Evolutionary conservation across 2,329 filamentous ascomycete genomes (phyloP).

Genomic region (Monilinia aucupariae): DNA sequence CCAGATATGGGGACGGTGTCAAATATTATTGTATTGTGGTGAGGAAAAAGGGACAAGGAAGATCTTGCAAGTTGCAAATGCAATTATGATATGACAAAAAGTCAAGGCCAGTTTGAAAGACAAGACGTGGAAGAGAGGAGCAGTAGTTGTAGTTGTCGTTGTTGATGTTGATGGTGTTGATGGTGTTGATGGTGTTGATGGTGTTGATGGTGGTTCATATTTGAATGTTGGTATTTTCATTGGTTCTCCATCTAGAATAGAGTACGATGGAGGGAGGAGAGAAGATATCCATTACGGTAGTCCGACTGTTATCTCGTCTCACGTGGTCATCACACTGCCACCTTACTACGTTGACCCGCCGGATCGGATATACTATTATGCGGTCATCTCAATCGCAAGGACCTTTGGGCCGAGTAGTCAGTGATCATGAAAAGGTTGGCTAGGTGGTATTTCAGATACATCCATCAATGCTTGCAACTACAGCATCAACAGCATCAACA

Average conservation of each 20-base stretch:
- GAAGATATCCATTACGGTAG: background rate
- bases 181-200: background rate
- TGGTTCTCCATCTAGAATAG: too few species aligned
- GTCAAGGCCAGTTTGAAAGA: too few species aligned
- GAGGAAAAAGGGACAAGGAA: background rate
- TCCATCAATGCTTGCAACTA: background rate
- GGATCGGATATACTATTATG: constrained; percentile 6
- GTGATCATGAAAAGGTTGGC: too few species aligned
- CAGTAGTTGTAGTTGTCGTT: too few species aligned
- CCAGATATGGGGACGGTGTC: background rate
- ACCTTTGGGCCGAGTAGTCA: too few species aligned
- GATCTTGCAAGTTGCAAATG: background rate
- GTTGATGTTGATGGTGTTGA: background rate
- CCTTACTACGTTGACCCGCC: background rate
- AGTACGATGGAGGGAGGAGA: too few species aligned
- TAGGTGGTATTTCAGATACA: too few species aligned
- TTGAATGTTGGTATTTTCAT: too few species aligned
- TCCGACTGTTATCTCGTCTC: background rate
- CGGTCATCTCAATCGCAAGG: background rate
- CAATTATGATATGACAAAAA: background rate
- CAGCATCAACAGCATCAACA: background rate
- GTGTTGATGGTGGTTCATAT: too few species aligned
- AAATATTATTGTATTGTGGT: too few species aligned
- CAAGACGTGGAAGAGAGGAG: background rate
- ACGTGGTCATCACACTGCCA: background rate